These are phyloP conservation scores for Trichoderma hamatum DNA, from an alignment of 2,329 filamentous ascomycete genomes.

Conservation along the genomic window DNA sequence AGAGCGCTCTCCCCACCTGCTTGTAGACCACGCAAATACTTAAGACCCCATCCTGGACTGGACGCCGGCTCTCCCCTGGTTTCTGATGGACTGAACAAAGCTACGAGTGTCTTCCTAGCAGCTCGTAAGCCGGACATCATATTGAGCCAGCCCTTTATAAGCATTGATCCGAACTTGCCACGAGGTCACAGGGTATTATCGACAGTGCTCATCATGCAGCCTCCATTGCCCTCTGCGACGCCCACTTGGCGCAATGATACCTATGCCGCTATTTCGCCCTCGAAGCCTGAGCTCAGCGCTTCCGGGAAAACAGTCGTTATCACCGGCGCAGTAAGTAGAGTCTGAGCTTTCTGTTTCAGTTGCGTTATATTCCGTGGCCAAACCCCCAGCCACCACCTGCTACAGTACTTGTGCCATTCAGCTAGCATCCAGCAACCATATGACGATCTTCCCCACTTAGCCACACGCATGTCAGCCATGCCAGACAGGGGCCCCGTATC, in stretches of 20 bases:
- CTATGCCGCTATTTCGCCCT: slow-evolving; percentile 13
- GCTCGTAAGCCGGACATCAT: not conserved
- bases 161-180: not conserved
- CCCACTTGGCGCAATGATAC: slow-evolving; percentile 20
- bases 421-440: not conserved
- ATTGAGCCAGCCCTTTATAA: not conserved
- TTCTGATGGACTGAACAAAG: not conserved
- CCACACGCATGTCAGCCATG: not conserved
- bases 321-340: slow-evolving; percentile 16
- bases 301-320: slow-evolving; percentile 18
- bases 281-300: slow-evolving; percentile 13
- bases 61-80: not conserved
- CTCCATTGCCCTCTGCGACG: slow-evolving; percentile 18
- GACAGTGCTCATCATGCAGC: slow-evolving; percentile 3
- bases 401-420: not conserved
- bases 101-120: not conserved
- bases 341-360: not conserved
- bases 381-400: not conserved
- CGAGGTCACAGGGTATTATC: not conserved
- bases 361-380: not conserved
- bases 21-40: not conserved
- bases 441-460: not conserved
- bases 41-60: not conserved
- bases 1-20: not conserved
- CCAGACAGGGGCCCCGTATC: not conserved